These are phyloP conservation scores for Phaeotremella skinneri DNA, from an alignment of 768 basidiomycete species.

Conservation along the genomic window DNA sequence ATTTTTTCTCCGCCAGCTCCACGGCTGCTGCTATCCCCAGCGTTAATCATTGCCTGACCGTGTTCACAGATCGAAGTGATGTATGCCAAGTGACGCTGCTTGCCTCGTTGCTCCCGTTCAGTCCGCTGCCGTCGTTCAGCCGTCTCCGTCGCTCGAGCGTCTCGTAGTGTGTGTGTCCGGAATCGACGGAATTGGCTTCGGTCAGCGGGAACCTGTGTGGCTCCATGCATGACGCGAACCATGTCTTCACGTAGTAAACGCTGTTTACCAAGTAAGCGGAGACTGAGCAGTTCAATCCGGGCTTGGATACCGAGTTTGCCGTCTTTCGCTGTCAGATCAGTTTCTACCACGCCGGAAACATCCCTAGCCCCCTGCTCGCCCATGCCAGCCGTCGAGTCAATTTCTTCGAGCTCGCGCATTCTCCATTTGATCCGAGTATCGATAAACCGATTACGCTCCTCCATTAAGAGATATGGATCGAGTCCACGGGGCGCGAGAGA, in stretches of 20 bases:
- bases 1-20: slow-evolving; percentile 63
- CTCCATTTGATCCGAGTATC: slow-evolving; percentile 86
- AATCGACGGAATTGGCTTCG: slow-evolving; percentile 84
- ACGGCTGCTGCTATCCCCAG: slow-evolving; percentile 59
- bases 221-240: slow-evolving; percentile 81
- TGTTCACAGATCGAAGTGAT: slow-evolving; percentile 81
- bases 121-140: slow-evolving; percentile 85
- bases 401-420: slow-evolving; percentile 69
- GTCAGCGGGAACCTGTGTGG: slow-evolving; percentile 83
- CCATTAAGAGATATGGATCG: slow-evolving; percentile 84
- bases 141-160: slow-evolving; percentile 83
- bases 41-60: slow-evolving; percentile 66
- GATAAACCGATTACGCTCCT: slow-evolving; percentile 86
- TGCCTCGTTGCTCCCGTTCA: slow-evolving; percentile 89
- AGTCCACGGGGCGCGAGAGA: slow-evolving; percentile 86
- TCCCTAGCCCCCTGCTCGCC: slow-evolving; percentile 62
- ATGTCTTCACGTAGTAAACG: slow-evolving; percentile 79
- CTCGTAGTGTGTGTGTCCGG: slow-evolving; percentile 80
- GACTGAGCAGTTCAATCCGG: slow-evolving; percentile 85
- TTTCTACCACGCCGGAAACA: slow-evolving; percentile 53
- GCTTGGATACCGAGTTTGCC: slow-evolving; percentile 65
- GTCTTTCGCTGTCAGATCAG: slow-evolving; percentile 34
- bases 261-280: slow-evolving; percentile 87
- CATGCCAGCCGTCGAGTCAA: slow-evolving; percentile 77
- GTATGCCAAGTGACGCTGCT: slow-evolving; percentile 94